These are phyloP conservation scores for Colletotrichum phormii DNA, from an alignment of 2,329 filamentous ascomycete species.

Conservation along the genomic window DNA sequence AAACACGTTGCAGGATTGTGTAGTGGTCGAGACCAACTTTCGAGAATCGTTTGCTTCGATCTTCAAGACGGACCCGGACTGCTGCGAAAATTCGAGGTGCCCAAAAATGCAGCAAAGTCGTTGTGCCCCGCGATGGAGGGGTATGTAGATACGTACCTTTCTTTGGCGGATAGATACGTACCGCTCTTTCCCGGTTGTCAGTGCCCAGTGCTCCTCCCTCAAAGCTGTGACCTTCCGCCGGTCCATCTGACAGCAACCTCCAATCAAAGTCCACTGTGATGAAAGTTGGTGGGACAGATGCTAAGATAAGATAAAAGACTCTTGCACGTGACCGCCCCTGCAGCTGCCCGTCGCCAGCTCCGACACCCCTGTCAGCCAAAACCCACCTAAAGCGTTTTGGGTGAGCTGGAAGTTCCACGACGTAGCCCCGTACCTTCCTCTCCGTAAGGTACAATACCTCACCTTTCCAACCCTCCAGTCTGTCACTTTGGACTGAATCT, in stretches of 20 bases:
- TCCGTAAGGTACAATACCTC: not conserved
- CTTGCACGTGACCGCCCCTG: constrained; percentile 27
- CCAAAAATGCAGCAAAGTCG: constrained; percentile 17
- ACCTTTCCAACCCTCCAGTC: constrained; percentile 1
- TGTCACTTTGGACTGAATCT: constrained; percentile 20
- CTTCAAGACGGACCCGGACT: not conserved
- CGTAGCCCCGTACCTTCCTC: constrained; percentile 3
- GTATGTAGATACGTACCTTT: constrained; percentile 30
- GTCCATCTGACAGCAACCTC: not conserved
- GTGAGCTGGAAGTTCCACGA: constrained; percentile 39
- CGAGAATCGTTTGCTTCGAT: not conserved
- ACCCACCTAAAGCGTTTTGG: constrained; percentile 38
- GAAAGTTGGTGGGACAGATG: not conserved
- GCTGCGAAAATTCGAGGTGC: not conserved
- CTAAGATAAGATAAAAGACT: not conserved
- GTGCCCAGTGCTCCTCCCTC: not conserved
- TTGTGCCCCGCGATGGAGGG: constrained; percentile 40
- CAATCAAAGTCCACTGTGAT: not conserved
- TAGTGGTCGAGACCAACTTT: not conserved
- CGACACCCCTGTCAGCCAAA: constrained; percentile 18
- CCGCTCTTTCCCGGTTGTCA: not conserved
- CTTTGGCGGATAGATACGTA: not conserved
- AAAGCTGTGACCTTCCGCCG: not conserved
- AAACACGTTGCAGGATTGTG: not conserved
- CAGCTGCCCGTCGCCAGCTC: constrained; percentile 14